phyloP scores from a whole-genome alignment of 768 basidiomycete species.

The Imleria badia region DNA sequence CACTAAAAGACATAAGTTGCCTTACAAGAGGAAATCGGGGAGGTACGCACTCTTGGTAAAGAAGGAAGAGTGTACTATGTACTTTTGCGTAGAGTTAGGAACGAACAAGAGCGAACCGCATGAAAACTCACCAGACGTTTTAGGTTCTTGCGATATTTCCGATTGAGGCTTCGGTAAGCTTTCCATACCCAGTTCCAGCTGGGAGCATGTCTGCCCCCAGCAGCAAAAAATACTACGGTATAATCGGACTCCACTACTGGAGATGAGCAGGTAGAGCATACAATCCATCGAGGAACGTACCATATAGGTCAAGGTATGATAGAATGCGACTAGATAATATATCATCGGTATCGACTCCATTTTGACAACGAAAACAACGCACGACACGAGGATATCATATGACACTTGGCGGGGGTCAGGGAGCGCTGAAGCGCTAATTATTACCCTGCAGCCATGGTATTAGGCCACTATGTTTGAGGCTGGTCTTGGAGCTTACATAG shows the following conservation, averaged over 20 bases:
- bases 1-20: slow-evolving; percentile 48
- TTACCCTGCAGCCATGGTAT: slow-evolving; percentile 55
- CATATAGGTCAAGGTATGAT: slow-evolving; percentile 78
- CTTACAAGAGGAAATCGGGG: neutral
- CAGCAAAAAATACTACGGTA: slow-evolving; percentile 83
- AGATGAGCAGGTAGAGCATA: neutral
- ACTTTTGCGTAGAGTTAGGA: slow-evolving; percentile 48
- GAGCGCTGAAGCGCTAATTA: slow-evolving; percentile 77
- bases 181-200: slow-evolving; percentile 93
- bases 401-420: slow-evolving; percentile 76
- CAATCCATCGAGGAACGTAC: slow-evolving; percentile 37
- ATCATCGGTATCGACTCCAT: slow-evolving; percentile 1
- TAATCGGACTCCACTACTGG: slow-evolving; percentile 84
- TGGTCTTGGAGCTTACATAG: slow-evolving; percentile 58
- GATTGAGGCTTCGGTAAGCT: slow-evolving; percentile 74
- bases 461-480: neutral
- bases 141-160: slow-evolving; percentile 86
- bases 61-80: slow-evolving; percentile 84
- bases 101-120: neutral
- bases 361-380: slow-evolving; percentile 33
- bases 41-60: slow-evolving; percentile 75
- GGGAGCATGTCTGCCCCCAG: slow-evolving; percentile 71
- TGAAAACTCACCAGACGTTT: slow-evolving; percentile 65
- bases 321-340: slow-evolving; percentile 59
- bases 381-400: slow-evolving; percentile 77